Evolutionary conservation across 2,329 filamentous ascomycete genomes (phyloP), one percentile per base, ranked within the genome.

Genomic region (Pseudocercospora vitis): DNA sequence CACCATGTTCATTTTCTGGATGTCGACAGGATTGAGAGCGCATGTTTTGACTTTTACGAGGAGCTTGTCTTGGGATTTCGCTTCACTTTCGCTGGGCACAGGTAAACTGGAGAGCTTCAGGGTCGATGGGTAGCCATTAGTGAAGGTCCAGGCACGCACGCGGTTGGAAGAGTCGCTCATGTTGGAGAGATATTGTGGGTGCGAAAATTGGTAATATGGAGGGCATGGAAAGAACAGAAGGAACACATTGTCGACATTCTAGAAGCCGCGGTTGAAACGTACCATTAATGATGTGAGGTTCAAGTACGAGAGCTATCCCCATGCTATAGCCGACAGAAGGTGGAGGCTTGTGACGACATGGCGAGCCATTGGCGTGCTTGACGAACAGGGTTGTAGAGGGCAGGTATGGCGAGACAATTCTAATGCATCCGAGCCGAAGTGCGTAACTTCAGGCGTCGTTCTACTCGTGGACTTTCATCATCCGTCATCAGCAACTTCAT

Each of bases 1-100:
- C 2, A 63, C 64, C 46, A 69, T 51, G 55, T 71, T 71, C 65
- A 69, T 69, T 47, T 67, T 66, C 54, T 71, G 69, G 23, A 70
- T 66, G 54, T 70, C 68, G 35, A 71, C 69, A 12, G 69, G 68
- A 50, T 70, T 71, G 11, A 71, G 60, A 16, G 67, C 69, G 53
- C 62, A 66, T 5, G 67, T 63, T 35, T 68, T 58, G 40, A 71
- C 65, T 31, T 62, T 60, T 33, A 70, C 57, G 19, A 68, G 63
- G 48, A 70, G 60, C 46, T 67, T 66, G 4, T 60, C 45, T 39
- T 59, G 16, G 8, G n/a, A 21, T 3, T 31, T 14, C 48, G 55
- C 52, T 46, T 63, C 56, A 9, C 55, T 52, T 3, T 62, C 56
- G 9, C 55, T 52, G 4, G 63, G 64, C 6, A 62, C 33, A 8